phyloP scores from a whole-genome alignment of 2,329 filamentous ascomycete genomes.

The Claviceps spartinae region DNA sequence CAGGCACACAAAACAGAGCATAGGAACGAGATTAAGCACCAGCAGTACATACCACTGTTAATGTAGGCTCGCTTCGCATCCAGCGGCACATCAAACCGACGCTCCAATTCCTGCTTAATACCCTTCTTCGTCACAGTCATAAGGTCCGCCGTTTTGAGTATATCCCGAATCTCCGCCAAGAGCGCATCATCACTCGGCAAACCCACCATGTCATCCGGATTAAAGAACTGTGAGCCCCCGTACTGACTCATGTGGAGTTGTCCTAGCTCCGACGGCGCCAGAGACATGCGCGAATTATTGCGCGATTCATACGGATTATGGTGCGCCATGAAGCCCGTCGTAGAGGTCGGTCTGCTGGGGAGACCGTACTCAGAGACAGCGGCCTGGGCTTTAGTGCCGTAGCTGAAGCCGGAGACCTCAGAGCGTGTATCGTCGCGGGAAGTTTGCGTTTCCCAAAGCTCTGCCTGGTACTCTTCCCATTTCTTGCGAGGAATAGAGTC shows the following conservation, averaged over 20 bases:
- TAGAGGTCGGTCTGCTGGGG: slow-evolving; percentile 43
- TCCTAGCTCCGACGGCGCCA: slow-evolving; percentile 58
- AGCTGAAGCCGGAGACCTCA: slow-evolving; percentile 86
- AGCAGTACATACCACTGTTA: slow-evolving; percentile 59
- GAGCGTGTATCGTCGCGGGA: slow-evolving; percentile 70
- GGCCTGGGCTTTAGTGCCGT: slow-evolving; percentile 70
- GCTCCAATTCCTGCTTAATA: slow-evolving; percentile 86
- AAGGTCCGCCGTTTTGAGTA: slow-evolving; percentile 78
- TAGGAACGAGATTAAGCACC: background rate
- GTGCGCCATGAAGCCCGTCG: slow-evolving; percentile 31
- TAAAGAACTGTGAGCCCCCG: slow-evolving; percentile 45
- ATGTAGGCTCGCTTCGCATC: slow-evolving; percentile 89
- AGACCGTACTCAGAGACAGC: slow-evolving; percentile 57
- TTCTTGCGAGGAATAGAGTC: slow-evolving; percentile 88
- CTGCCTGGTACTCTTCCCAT: slow-evolving; percentile 98
- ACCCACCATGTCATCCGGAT: slow-evolving; percentile 54
- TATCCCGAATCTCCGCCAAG: slow-evolving; percentile 86
- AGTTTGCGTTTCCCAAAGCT: slow-evolving; percentile 91
- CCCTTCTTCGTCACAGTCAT: slow-evolving; percentile 99
- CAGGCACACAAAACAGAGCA: slow-evolving; percentile 7
- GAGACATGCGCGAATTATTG: slow-evolving; percentile 57
- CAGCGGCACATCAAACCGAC: slow-evolving; percentile 72
- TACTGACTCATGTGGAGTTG: slow-evolving; percentile 48
- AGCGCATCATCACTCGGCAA: slow-evolving; percentile 82
- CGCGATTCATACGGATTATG: slow-evolving; percentile 37